Evolutionary conservation across 2,329 filamentous ascomycete genomes (phyloP), one percentile per base, ranked within the genome.

Genomic region (Bretziella fagacearum): DNA sequence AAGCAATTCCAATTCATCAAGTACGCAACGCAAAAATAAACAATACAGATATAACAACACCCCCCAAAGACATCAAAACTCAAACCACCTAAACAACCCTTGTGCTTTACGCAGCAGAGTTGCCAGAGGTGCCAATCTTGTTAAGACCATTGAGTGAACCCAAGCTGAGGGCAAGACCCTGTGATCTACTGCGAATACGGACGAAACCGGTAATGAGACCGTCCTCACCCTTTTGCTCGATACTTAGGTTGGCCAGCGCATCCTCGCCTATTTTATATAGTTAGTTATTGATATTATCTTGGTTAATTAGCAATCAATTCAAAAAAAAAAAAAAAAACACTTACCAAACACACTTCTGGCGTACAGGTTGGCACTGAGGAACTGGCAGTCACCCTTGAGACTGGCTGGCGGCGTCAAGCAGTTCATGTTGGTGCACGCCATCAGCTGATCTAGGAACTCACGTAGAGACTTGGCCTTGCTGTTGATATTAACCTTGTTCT

Each of bases 401-500:
- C 86, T 93, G 20, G 89, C 91, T 59, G 96, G 91, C 2, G 91
- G 91, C 5, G 91, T 98, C 57, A 98, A 67, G 63, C 91, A 98
- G 62, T 80, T 91, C 91, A 98, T 98, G 65, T 98, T 96, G 46
- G 91, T 98, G 62, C 83, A 89, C 52, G 86, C 85, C 91, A 96
- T 96, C 51, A 98, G 69, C 61, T 93, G 81, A 55, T 84, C 81
- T 53, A 98, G 67, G 75, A 98, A 98, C 17, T 93, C 85, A 43
- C 89, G 77, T 52, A 98, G 70, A 23, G 77, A 81, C 69, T 89
- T 93, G 55, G 84, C 85, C 71, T 95, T 96, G 53, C 84, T 93
- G 66, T 95, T 95, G 67, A 98, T 96, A 67, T 98, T 98, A 63
- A 98, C 89, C 74, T 98, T 98, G 69, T 98, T 98, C 71, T 98